Evolutionary conservation across 352 stramenopile species (phyloP).

Genomic region (Pythium oligandrum): DNA sequence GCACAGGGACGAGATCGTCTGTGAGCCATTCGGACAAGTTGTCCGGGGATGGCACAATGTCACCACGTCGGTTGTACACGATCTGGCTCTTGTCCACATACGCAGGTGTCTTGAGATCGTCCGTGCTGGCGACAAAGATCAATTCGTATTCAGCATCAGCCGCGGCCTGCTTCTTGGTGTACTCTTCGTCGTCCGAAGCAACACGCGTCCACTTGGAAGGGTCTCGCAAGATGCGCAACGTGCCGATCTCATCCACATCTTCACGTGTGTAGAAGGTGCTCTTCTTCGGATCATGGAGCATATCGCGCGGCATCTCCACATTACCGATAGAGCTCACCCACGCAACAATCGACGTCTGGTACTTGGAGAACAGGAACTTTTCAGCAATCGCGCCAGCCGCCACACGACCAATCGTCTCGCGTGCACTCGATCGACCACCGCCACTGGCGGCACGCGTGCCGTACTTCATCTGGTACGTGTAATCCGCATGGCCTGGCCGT

Average conservation of each 20-base stretch:
- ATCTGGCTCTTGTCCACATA: constrained; percentile 94
- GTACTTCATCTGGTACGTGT: constrained; percentile 99
- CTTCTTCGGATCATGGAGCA: constrained; percentile 65
- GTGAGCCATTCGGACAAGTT: constrained; percentile 67
- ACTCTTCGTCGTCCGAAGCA: constrained; percentile 24
- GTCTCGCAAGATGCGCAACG: constrained; percentile 74
- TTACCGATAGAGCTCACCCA: constrained; percentile 86
- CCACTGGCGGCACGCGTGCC: constrained; percentile 95
- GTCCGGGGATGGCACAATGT: constrained; percentile 41
- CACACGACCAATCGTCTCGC: constrained; percentile 98
- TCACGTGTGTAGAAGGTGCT: constrained; percentile 62
- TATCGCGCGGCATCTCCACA: constrained; percentile 76
- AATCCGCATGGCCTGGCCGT: constrained; percentile 95
- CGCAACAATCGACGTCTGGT: constrained; percentile 84
- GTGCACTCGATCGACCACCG: constrained; percentile 92
- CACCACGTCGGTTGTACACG: constrained; percentile 83
- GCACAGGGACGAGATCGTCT: constrained; percentile 87
- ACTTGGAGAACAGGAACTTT: constrained; percentile 94
- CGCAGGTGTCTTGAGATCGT: constrained; percentile 63
- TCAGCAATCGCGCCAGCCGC: constrained; percentile 95
- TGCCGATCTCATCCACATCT: constrained; percentile 80
- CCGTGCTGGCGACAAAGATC: constrained; percentile 52
- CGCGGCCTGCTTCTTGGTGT: constrained; percentile 40
- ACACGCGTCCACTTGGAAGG: constrained; percentile 58
- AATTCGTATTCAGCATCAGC: constrained; percentile 69